Percentiles rank a stretch among this genome's conserved stretches.
Conservation (phyloP, 768 basidiomycete genomes). For the Pleurotus giganteus region DNA sequence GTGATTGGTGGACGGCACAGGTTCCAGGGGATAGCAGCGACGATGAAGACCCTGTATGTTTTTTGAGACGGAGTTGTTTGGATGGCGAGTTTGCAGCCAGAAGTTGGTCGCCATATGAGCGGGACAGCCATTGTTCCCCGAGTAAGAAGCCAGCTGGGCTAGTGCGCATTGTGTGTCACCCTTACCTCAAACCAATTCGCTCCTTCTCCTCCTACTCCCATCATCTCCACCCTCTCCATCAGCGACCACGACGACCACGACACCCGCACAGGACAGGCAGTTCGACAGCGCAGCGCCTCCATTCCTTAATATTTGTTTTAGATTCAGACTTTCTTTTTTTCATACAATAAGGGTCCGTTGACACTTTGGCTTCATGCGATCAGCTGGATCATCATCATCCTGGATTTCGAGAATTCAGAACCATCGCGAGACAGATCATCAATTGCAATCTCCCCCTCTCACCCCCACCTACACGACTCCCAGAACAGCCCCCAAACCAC, state of each 20-base stretch:
- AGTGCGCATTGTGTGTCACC: neutral
- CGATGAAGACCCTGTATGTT: too few species aligned
- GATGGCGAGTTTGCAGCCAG: too few species aligned
- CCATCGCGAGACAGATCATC: conserved; percentile 19
- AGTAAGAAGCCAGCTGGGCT: neutral
- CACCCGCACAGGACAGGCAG: neutral
- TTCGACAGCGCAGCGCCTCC: conserved; percentile 5
- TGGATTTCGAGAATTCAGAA: conserved; percentile 36
- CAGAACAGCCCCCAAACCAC: conserved; percentile 35
- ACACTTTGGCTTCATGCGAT: conserved; percentile 34
- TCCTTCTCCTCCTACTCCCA: neutral
- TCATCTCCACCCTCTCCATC: neutral
- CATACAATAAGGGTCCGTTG: conserved; percentile 1
- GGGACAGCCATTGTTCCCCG: neutral
- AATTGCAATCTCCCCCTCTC: conserved; percentile 40
- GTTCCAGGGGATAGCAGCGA: too few species aligned
- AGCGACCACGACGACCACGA: conserved; percentile 4
- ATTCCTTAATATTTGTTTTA: conserved; percentile 1
- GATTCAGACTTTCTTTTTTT: conserved; percentile 3
- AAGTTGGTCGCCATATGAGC: neutral
- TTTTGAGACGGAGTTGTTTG: too few species aligned
- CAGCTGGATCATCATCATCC: conserved; percentile 29
- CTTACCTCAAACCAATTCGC: neutral
- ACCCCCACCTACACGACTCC: conserved; percentile 44
- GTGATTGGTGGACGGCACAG: too few species aligned